Conservation (phyloP, 2,329 filamentous ascomycete genomes). For the Graphiopsis chlorocephala region DNA sequence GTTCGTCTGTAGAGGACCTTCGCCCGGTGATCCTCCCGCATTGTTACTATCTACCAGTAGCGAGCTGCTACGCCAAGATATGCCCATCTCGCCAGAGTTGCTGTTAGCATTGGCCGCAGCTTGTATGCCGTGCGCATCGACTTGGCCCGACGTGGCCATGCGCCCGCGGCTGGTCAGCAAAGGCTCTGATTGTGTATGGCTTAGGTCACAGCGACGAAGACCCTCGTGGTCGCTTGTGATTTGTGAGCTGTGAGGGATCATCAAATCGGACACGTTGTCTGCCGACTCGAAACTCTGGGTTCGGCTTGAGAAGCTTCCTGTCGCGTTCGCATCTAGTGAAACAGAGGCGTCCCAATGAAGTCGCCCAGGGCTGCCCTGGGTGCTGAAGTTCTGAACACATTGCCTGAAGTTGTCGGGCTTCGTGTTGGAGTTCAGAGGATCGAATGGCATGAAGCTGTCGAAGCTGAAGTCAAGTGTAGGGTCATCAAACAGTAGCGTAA, state of each 20-base stretch:
- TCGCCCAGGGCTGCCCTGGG: neutral
- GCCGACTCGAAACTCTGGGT: neutral
- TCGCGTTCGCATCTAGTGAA: neutral
- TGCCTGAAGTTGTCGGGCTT: constrained; percentile 7
- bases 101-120: neutral
- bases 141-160: constrained; percentile 14
- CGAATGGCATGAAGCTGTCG: constrained; percentile 19
- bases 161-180: neutral
- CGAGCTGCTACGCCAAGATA: constrained; percentile 11
- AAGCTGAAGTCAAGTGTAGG: constrained; percentile 22
- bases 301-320: neutral
- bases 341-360: neutral
- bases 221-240: neutral
- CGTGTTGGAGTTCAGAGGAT: neutral
- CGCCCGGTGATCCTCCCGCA: neutral
- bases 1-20: neutral
- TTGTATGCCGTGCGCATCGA: constrained; percentile 8
- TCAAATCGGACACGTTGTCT: neutral
- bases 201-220: constrained; percentile 2
- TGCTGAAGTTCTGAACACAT: neutral
- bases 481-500: constrained; percentile 27
- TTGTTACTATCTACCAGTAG: neutral
- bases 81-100: constrained; percentile 8
- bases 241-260: neutral
- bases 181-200: neutral